phyloP scores from a whole-genome alignment of 352 stramenopile species.

The Phytopythium mirpurense region DNA sequence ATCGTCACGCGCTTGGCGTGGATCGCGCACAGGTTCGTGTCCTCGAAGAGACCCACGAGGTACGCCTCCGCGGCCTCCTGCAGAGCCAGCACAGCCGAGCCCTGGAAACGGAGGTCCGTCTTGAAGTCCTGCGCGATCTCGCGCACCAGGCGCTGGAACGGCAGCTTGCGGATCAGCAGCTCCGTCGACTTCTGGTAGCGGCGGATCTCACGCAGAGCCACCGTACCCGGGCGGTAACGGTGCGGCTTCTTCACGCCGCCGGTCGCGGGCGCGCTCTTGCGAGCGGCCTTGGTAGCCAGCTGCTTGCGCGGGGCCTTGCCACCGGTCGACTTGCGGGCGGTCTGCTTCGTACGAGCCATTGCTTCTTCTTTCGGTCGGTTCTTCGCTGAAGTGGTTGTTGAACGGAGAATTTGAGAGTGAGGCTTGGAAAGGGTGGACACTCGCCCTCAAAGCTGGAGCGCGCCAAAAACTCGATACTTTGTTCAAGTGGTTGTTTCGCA shows the following conservation, averaged over 20 bases:
- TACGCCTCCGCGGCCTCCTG: constrained; percentile 87
- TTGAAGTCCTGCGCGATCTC: constrained; percentile 88
- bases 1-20: constrained; percentile 93
- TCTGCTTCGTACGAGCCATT: constrained; percentile 97
- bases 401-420: constrained; percentile 8
- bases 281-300: constrained; percentile 90
- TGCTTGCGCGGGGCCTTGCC: constrained; percentile 94
- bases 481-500: not conserved
- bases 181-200: constrained; percentile 96
- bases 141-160: constrained; percentile 94
- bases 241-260: constrained; percentile 93
- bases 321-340: constrained; percentile 92
- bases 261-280: constrained; percentile 88
- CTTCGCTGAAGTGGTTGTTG: not conserved
- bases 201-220: constrained; percentile 95
- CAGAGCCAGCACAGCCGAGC: constrained; percentile 76
- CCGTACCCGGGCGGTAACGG: constrained; percentile 82
- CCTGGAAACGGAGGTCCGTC: constrained; percentile 87
- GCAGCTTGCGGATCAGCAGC: constrained; percentile 95
- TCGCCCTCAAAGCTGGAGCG: not conserved
- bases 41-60: constrained; percentile 83
- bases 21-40: constrained; percentile 93
- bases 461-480: not conserved
- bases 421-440: not conserved
- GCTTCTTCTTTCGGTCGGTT: constrained; percentile 6